Evolutionary conservation across 805 yeast genomes (phyloP).

Genomic region (Wickerhamomyces chaumierensis): DNA sequence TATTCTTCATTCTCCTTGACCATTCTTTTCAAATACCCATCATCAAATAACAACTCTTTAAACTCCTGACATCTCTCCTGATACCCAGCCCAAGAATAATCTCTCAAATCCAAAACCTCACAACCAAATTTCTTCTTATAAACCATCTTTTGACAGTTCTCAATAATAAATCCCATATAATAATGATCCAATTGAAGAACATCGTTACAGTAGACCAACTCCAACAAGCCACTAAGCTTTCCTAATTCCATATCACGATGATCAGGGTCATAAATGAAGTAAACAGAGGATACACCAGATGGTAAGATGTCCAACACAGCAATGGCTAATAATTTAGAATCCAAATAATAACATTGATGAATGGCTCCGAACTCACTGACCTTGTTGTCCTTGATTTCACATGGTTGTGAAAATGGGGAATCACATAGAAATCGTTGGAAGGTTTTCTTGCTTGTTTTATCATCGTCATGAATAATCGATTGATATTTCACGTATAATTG

Average conservation of each 20-base stretch:
- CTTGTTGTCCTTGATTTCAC: conserved; percentile 1
- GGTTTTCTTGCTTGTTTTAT: conserved; percentile 30
- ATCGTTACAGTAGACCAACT: conserved; percentile 41
- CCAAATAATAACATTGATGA: conserved; percentile 69
- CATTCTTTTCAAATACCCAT: no score
- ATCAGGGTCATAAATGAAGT: conserved; percentile 83
- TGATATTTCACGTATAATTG: conserved; percentile 61
- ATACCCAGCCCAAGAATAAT: no score
- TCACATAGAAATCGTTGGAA: conserved; percentile 63
- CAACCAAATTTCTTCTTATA: conserved; percentile 78
- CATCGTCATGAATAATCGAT: conserved; percentile 54
- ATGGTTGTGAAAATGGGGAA: conserved; percentile 38
- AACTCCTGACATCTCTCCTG: no score
- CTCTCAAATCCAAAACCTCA: conserved; percentile 39
- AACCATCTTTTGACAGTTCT: conserved; percentile 71
- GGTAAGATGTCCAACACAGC: conserved; percentile 75
- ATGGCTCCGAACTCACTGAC: conserved; percentile 40
- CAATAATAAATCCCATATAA: conserved; percentile 72
- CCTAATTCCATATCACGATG: conserved; percentile 63
- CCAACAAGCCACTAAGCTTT: conserved; percentile 64
- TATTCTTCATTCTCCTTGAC: no score
- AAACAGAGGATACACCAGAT: conserved; percentile 67
- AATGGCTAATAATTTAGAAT: conserved; percentile 55
- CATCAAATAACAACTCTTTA: no score
- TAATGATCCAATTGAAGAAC: conserved; percentile 35